Base-by-base conservation (phyloP, 768 basidiomycete genomes). In the Lactarius deliciosus region DNA sequence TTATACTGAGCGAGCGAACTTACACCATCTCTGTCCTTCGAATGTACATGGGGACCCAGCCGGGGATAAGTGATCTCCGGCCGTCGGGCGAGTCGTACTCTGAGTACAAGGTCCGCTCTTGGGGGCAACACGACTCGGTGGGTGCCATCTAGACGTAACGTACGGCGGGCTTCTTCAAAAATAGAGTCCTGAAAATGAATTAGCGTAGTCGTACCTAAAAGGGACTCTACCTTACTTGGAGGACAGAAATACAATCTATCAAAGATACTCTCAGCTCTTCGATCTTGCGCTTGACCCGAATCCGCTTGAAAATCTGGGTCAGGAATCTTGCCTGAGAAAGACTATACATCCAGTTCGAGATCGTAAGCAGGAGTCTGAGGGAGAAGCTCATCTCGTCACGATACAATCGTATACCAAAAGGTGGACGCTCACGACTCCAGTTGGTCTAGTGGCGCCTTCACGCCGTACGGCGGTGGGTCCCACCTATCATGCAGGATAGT, bases 11-110 rank as follows among this genome's bases (percentile, higher is more conserved):
- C 47, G 11, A 43, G 22, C 25, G 7, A 41, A 50, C 64, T 47
- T 20, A 64, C 64, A 11, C 64, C 64, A 30, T 59, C 64, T 8
- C 57, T 57, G 57, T 64, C 64, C n/a, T 5, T 25, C 20, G 47
- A 47, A 47, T 57, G 64, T 34, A 22, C 8, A 1, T 22, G 47
- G 47, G 50, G 40, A 1, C 57, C 64, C 20, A 40, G 32, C 20
- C 30, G 25, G 43, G 36, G 34, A 7, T 57, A 56, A 5, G 36
- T 30, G 10, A 30, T 16, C 40, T 47, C 57, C 57, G 32, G 57
- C 57, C 25, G 11, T 15, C 50, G 57, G n/a, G 38, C n/a, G 11
- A 45, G 34, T 59, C 57, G 64, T n/a, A 64, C 15, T 53, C 45
- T 20, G 28, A 28, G 22, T 32, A 64, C 64, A 11, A 64, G 64